Base-by-base conservation (phyloP, 331 rosid species). In the Spiraea crenata region DNA sequence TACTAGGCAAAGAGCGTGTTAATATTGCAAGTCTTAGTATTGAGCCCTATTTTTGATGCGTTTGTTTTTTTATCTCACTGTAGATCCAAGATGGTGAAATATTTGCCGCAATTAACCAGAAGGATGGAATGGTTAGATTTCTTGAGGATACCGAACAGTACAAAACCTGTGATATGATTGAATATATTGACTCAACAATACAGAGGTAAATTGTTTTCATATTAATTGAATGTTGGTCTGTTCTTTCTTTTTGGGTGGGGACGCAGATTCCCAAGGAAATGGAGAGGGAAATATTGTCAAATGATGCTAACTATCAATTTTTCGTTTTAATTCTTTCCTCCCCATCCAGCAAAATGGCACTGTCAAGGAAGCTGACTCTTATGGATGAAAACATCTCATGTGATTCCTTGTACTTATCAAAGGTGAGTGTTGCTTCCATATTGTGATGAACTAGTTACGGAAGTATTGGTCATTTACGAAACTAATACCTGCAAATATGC, bases 61-160 rank as follows among this genome's bases (percentile, higher is more conserved):
- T 12, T 57, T 35, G 41, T 17, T 54, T 35, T 46, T 63, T 56
- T 82, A 14, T 40, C 58, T 16, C 80, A 64, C 60, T 78, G 31
- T 72, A 90, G 96, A 90, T 92, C 74, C 95, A 90, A 82, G 90
- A 92, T 73, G 95, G 95, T 66, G 90, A 92, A 75, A 92, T 92
- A 75, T 83, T 78, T 77, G 98, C 96, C 50, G 74, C 88, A 31
- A 92, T 92, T 61, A 90, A 90, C 76, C 92, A 88, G 67, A 91
- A 91, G 84, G 97, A 91, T 69, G 97, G 97, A 71, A 91, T 88
- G 97, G 97, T 88, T 66, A 88, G 97, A 81, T 91, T 91, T 80
- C 85, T 88, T 35, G 97, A 91, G 87, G 97, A 91, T 80, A 86
- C 95, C 63, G 97, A 91, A 74, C 89, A 91, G 63, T 84, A 88